Conservation (phyloP, 495 filamentous ascomycete species). For the Penicillium pancosmium region DNA sequence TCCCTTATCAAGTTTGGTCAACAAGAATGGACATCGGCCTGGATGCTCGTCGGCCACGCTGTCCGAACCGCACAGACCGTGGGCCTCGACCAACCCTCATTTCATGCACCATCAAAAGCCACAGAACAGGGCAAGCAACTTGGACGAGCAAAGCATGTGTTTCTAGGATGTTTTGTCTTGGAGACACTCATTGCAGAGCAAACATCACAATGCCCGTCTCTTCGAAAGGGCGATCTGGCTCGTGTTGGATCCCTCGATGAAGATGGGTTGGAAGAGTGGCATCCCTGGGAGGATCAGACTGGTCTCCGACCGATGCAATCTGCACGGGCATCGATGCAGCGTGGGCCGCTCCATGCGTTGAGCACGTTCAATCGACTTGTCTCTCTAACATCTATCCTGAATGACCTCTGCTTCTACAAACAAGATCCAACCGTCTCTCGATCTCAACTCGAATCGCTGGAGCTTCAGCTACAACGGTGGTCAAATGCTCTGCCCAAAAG, state of each 20-base stretch:
- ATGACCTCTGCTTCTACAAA: constrained; percentile 39
- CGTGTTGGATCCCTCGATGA: constrained; percentile 52
- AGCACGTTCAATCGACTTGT: constrained; percentile 63
- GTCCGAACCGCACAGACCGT: constrained; percentile 56
- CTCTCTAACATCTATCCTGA: constrained; percentile 48
- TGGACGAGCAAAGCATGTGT: constrained; percentile 51
- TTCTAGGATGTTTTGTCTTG: constrained; percentile 64
- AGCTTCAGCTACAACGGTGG: constrained; percentile 43
- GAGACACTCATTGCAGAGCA: constrained; percentile 63
- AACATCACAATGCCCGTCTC: constrained; percentile 51
- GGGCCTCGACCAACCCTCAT: constrained; percentile 34
- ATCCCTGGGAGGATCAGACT: constrained; percentile 61
- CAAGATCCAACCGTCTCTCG: constrained; percentile 30
- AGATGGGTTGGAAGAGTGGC: constrained; percentile 72
- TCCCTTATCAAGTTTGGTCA: constrained; percentile 60
- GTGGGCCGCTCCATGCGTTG: constrained; percentile 56
- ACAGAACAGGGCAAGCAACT: constrained; percentile 27
- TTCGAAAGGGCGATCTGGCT: constrained; percentile 51
- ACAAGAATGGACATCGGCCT: constrained; percentile 54
- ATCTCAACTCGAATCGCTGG: constrained; percentile 37
- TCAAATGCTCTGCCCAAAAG: constrained; percentile 35
- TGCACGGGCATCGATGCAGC: constrained; percentile 41
- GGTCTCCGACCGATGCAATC: constrained; percentile 34
- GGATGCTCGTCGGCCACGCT: constrained; percentile 64
- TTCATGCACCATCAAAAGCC: constrained; percentile 10